Evolutionary conservation across 768 basidiomycete genomes (phyloP).

Genomic region (Chiua virens): DNA sequence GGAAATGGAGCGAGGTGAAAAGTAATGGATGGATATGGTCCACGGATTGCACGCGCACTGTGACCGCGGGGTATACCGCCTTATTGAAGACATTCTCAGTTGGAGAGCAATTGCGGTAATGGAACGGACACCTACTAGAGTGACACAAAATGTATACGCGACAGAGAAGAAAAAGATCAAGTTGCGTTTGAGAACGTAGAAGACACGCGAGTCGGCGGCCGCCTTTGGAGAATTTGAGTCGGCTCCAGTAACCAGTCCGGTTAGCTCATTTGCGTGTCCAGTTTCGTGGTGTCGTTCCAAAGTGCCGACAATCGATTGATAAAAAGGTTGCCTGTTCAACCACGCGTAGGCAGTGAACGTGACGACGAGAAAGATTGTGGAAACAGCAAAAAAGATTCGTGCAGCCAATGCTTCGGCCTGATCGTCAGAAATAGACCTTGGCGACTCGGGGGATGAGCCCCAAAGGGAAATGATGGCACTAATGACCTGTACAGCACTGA

Average conservation of each 20-base stretch:
- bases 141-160: slow-evolving; percentile 74
- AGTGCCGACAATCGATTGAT: slow-evolving; percentile 51
- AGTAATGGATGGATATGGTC: slow-evolving; percentile 76
- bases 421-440: slow-evolving; percentile 31
- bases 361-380: slow-evolving; percentile 60
- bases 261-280: slow-evolving; percentile 26
- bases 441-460: slow-evolving; percentile 32
- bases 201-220: slow-evolving; percentile 45
- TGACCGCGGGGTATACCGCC: slow-evolving; percentile 88
- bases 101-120: not conserved
- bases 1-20: slow-evolving; percentile 77
- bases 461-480: slow-evolving; percentile 60
- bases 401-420: slow-evolving; percentile 68
- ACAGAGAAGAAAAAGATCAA: slow-evolving; percentile 68
- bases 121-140: slow-evolving; percentile 56
- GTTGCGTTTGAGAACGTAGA: slow-evolving; percentile 64
- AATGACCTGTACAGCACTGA: slow-evolving; percentile 73
- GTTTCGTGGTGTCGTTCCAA: slow-evolving; percentile 40
- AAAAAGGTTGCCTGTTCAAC: slow-evolving; percentile 59
- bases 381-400: slow-evolving; percentile 70
- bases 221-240: slow-evolving; percentile 24
- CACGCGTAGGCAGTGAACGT: slow-evolving; percentile 55
- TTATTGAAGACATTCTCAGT: slow-evolving; percentile 29
- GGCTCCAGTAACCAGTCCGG: slow-evolving; percentile 34
- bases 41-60: slow-evolving; percentile 69